Percentiles rank a stretch among this genome's conserved stretches.
Evolutionary conservation across 2,329 filamentous ascomycete genomes (phyloP).

Genomic region (Ophiosphaerella herpotricha): DNA sequence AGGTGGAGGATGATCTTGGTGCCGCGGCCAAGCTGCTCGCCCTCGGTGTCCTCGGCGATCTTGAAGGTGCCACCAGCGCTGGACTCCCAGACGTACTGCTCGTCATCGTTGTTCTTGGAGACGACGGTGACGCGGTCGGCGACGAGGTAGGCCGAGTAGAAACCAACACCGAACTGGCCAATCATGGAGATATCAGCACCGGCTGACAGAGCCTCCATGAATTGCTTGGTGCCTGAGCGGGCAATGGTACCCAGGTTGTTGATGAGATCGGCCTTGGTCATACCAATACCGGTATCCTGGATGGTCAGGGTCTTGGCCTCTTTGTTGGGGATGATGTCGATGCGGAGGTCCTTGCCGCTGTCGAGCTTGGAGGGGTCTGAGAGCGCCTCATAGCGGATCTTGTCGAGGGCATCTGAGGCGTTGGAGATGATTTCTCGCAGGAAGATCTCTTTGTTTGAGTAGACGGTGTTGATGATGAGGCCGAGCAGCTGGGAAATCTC

Average conservation of each 20-base stretch:
- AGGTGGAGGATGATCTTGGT: constrained; percentile 98
- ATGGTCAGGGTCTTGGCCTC: constrained; percentile 97
- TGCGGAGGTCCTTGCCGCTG: constrained; percentile 94
- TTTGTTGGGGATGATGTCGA: constrained; percentile 98
- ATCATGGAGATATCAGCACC: constrained; percentile 99
- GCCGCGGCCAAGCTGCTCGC: constrained; percentile 88
- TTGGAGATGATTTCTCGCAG: constrained; percentile 98
- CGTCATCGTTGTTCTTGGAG: constrained; percentile 99
- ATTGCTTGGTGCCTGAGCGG: constrained; percentile 99
- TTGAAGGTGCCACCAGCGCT: constrained; percentile 96
- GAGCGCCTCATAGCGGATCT: constrained; percentile 98
- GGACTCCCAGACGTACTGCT: constrained; percentile 99
- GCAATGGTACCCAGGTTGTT: constrained; percentile 99
- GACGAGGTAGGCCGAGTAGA: constrained; percentile 99
- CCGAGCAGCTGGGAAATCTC: constrained; percentile 99
- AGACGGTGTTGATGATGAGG: constrained; percentile 99
- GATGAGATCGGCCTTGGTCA: constrained; percentile 99
- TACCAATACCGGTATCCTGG: constrained; percentile 97
- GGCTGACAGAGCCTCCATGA: constrained; percentile 98
- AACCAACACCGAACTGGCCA: constrained; percentile 99
- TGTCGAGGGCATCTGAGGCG: constrained; percentile 98
- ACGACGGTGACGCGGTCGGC: constrained; percentile 94
- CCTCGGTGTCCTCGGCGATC: constrained; percentile 86
- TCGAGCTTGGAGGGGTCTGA: constrained; percentile 98
- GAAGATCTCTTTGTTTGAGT: constrained; percentile 99